Percentiles rank a stretch among this genome's conserved stretches.
phyloP scores from a whole-genome alignment of 1,284 basidiomycete genomes.

The Blastosporella zonata region DNA sequence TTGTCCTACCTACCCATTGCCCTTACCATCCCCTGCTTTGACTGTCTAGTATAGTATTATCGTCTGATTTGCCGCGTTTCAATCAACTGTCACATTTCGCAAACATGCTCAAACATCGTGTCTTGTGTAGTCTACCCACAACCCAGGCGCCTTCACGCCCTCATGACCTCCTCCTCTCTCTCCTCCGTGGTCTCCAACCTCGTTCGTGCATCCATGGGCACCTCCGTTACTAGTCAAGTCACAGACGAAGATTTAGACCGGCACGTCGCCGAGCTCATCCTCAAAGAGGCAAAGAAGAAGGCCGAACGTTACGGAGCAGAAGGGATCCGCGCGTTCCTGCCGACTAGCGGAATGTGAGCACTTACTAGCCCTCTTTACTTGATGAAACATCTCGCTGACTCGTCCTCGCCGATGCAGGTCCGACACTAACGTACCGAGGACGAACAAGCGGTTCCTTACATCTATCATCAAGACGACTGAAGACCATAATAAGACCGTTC shows the following conservation, averaged over 20 bases:
- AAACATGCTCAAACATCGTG: conserved; percentile 12
- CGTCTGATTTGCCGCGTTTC: background rate
- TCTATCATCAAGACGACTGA: conserved; percentile 89
- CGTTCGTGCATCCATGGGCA: conserved; percentile 78
- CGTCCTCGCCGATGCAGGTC: conserved; percentile 21
- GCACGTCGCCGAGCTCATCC: conserved; percentile 84
- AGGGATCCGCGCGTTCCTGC: conserved; percentile 69
- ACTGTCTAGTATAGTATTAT: no score
- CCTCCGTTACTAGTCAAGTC: conserved; percentile 59
- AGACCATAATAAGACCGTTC: conserved; percentile 84
- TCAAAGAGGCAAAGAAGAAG: conserved; percentile 88
- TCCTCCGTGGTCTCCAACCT: conserved; percentile 85
- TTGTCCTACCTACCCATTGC: no score
- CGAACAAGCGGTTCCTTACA: conserved; percentile 91
- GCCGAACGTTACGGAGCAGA: conserved; percentile 68
- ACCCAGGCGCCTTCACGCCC: background rate
- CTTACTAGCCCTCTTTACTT: background rate
- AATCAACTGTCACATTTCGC: background rate
- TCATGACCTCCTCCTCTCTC: conserved; percentile 44
- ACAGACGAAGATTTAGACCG: conserved; percentile 84
- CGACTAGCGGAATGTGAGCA: conserved; percentile 34
- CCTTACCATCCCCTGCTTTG: no score
- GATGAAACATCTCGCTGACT: background rate
- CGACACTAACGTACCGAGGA: conserved; percentile 67
- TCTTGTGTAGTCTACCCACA: background rate